Evolutionary conservation across 345 rosid species (phyloP).

Genomic region (Eucalyptus virginea): DNA sequence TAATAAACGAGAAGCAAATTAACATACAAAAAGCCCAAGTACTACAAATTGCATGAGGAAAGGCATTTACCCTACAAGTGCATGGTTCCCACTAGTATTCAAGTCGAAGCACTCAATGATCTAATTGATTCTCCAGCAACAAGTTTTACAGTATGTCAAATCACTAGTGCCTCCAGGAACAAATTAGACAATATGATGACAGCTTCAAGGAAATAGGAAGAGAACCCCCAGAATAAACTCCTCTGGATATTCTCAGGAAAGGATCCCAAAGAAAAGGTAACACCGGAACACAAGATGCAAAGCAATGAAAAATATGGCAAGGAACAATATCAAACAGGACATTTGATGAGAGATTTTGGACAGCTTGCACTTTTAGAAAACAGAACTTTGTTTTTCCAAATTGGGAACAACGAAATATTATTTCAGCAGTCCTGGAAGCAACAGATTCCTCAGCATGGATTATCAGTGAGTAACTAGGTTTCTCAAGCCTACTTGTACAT

Average conservation of each 20-base stretch:
- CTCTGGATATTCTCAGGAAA: conserved; percentile 57
- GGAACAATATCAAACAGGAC: background rate
- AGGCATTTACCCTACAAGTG: conserved; percentile 38
- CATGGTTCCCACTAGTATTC: conserved; percentile 59
- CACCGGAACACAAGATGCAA: background rate
- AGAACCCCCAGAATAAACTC: conserved; percentile 26
- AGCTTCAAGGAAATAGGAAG: conserved; percentile 17
- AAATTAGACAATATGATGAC: background rate
- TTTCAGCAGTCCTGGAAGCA: conserved; percentile 42
- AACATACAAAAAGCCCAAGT: background rate
- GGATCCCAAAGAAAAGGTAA: background rate
- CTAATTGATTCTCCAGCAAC: conserved; percentile 47
- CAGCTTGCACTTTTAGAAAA: conserved; percentile 65
- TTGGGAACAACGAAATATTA: background rate
- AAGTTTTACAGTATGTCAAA: background rate
- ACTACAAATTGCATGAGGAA: background rate
- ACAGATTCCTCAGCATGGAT: conserved; percentile 58
- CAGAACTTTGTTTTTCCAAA: conserved; percentile 53
- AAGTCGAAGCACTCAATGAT: conserved; percentile 71
- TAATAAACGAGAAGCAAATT: background rate
- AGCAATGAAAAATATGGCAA: background rate
- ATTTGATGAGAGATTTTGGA: background rate
- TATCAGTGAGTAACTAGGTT: background rate
- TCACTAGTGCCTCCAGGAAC: background rate
- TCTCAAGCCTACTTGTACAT: no score